Percentiles rank a stretch among this genome's conserved stretches.
phyloP scores from a whole-genome alignment of 768 basidiomycete species.

The Termitomyces sp. region DNA sequence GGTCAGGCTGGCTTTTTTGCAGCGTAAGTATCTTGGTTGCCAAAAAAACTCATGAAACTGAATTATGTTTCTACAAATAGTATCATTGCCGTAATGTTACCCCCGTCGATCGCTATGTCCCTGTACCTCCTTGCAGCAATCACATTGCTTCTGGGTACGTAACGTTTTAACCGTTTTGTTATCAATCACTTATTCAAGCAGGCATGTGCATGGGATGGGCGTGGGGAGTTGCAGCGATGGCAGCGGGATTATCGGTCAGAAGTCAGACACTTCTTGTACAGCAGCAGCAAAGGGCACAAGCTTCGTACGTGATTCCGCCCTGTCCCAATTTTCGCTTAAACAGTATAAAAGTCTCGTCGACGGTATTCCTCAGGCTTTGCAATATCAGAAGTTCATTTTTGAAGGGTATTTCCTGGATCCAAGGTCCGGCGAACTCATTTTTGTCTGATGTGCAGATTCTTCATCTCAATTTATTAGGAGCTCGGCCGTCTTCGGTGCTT shows the following conservation, averaged over 20 bases:
- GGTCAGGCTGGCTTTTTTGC: conserved; percentile 38
- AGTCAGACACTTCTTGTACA: conserved; percentile 27
- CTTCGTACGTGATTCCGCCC: conserved; percentile 24
- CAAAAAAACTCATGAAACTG: neutral
- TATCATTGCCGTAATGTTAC: conserved; percentile 33
- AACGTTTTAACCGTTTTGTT: neutral
- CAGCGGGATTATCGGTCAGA: conserved; percentile 30
- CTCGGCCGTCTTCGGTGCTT: conserved; percentile 38
- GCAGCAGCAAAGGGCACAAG: conserved; percentile 27
- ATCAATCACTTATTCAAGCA: conserved; percentile 2
- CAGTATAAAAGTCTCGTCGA: conserved; percentile 18
- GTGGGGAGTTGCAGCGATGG: conserved; percentile 40
- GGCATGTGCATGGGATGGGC: conserved; percentile 44
- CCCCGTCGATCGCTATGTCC: conserved; percentile 33
- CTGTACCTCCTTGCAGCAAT: conserved; percentile 28
- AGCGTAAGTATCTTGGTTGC: conserved; percentile 20
- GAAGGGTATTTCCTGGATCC: conserved; percentile 38
- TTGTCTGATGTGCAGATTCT: conserved; percentile 19
- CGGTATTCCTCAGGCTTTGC: conserved; percentile 21
- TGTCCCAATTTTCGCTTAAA: neutral
- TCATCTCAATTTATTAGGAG: conserved; percentile 17
- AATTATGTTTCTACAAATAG: conserved; percentile 13
- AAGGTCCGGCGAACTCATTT: conserved; percentile 22
- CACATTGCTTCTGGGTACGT: conserved; percentile 29
- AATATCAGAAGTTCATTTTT: conserved; percentile 28